Evolutionary conservation across 768 basidiomycete species (phyloP), one percentile per base, ranked within the genome.

Genomic region (Sporobolomyces phaffii): DNA sequence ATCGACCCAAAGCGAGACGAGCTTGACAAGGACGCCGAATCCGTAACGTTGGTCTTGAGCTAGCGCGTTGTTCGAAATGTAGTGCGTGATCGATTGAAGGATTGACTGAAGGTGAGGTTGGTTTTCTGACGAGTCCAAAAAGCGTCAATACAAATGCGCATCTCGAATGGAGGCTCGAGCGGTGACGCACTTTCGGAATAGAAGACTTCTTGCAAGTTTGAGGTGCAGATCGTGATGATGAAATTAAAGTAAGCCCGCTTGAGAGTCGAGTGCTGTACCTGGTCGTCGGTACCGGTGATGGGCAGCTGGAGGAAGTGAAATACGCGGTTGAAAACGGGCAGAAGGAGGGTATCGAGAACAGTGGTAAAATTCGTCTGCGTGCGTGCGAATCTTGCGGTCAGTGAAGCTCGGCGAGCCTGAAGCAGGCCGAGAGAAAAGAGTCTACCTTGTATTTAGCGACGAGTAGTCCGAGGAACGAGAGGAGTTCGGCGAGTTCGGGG

Each of bases 391-490:
- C 38, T 38, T 38, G 9, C 38, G 38, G 9, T n/a, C n/a, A n/a
- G n/a, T n/a, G n/a, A n/a, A n/a, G n/a, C n/a, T n/a, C n/a, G n/a
- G n/a, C n/a, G n/a, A n/a, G n/a, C n/a, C n/a, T n/a, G n/a, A n/a
- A n/a, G n/a, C n/a, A n/a, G n/a, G n/a, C n/a, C n/a, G 24, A 22
- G 22, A 38, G 20, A 18, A 33, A 13, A 22, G 52, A 9, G n/a
- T 2, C 60, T 65, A 91, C 93, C 82, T 91, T 89, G 60, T 98
- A 83, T 76, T 89, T 89, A 77, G 94, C 91, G 58, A 93, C 87
- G 59, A 97, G 80, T 13, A 96, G 81, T 10, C 88, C 88, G 60
- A 99, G 88, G 80, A 99, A 98, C 74, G 87, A 88, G 83, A 98
- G 87, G 74, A 98, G 94, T 75, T 99, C 96, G 33, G 88, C 86